phyloP scores from a whole-genome alignment of 768 basidiomycete species.

The Boletus pseudopeckii region DNA sequence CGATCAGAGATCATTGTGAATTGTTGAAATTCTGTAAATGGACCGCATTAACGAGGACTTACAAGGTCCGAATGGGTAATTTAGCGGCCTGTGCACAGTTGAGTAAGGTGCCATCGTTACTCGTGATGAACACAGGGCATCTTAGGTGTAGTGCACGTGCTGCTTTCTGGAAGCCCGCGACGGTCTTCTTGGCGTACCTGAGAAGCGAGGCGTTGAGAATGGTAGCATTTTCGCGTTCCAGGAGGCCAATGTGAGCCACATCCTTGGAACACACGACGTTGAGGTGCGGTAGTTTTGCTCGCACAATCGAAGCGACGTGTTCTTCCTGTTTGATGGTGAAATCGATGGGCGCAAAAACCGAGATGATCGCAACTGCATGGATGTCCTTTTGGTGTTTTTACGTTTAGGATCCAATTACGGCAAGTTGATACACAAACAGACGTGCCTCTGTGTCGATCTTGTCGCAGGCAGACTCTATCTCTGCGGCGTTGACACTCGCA shows the following conservation, averaged over 20 bases:
- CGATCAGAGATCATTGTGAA: constrained; percentile 1
- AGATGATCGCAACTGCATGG: constrained; percentile 41
- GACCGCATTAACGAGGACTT: constrained; percentile 19
- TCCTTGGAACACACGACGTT: constrained; percentile 54
- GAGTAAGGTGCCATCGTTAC: constrained; percentile 57
- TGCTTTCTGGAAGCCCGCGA: constrained; percentile 51
- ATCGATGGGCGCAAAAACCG: constrained; percentile 50
- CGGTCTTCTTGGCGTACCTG: constrained; percentile 53
- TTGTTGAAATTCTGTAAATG: constrained; percentile 10
- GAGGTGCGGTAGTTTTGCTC: constrained; percentile 36
- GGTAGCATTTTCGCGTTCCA: constrained; percentile 65
- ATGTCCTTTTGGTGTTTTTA: constrained; percentile 18
- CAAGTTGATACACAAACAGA: background rate
- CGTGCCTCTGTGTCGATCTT: constrained; percentile 34
- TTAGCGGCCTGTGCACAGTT: constrained; percentile 46
- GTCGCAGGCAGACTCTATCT: constrained; percentile 44
- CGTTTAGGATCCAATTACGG: constrained; percentile 2
- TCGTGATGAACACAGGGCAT: constrained; percentile 56
- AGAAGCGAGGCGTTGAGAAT: constrained; percentile 67
- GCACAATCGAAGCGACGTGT: constrained; percentile 41
- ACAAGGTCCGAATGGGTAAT: constrained; percentile 60
- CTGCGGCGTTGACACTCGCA: constrained; percentile 37
- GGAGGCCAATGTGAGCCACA: constrained; percentile 55
- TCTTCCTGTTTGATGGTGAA: constrained; percentile 45
- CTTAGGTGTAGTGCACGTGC: constrained; percentile 43